Evolutionary conservation across 2,329 filamentous ascomycete species (phyloP), one percentile per base, ranked within the genome.

Genomic region (Penicillium sp.): DNA sequence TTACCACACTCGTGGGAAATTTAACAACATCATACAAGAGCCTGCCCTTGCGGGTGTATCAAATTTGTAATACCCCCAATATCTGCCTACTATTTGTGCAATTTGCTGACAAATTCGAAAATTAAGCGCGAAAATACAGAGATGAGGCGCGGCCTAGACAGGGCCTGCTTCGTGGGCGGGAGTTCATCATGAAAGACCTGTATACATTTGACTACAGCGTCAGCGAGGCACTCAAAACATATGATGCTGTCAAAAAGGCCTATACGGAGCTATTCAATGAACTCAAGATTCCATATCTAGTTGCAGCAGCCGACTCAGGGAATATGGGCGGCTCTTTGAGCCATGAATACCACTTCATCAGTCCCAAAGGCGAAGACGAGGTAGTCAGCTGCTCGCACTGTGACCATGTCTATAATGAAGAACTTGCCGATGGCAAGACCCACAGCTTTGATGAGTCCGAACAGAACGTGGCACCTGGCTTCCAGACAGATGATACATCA

Each of bases 161-260:
- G 64, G 94, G 94, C 11, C 79, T 99, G 2, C 78, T 99, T 8
- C 86, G 94, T 9, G 89, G 90, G 0, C 86, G 91, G 57, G 94
- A 99, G 67, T 99, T 99, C 66, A 76, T 91, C 63, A 99, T 99
- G 94, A 99, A 99, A 73, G 94, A 99, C 71, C 81, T 99, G 1
- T 99, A 99, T 71, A 97, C 92, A 0, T 99, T 99, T 67, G 94
- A 99, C 67, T 76, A 81, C 34, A 87, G 81, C 4, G 70, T 79
- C 0, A 75, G 82, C 26, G 76, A 83, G n/a, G 93, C 93, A 1
- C 77, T 92, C n/a, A 75, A 82, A 46, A 96, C 93, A 0, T 99
- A 99, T 63, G 74, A 84, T 7, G 76, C 85, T 39, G 91, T 96
- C 2, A 84, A 88, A 46, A 71, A 73, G 35, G 88, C 88, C 1